phyloP scores from a whole-genome alignment of 345 rosid genomes.

The Dipteronia dyeriana region DNA sequence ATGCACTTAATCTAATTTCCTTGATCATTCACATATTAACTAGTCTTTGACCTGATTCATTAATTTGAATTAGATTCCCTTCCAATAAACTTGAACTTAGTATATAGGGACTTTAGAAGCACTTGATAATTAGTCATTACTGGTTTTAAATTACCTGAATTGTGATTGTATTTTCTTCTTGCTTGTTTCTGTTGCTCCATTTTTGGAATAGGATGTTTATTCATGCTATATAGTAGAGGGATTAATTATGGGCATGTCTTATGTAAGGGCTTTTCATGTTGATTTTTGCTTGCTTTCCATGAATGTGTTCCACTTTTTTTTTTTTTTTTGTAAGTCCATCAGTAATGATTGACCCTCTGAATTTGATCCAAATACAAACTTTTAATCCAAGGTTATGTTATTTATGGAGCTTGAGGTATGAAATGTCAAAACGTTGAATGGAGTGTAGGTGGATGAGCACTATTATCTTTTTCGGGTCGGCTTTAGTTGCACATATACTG shows the following conservation, averaged over 20 bases:
- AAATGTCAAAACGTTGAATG: background rate
- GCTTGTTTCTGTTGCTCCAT: background rate
- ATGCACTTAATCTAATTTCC: conserved; percentile 22
- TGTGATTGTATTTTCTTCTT: background rate
- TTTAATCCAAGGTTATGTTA: background rate
- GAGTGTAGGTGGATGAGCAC: background rate
- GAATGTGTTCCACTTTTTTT: background rate
- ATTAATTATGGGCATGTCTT: no score
- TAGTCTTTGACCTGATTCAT: background rate
- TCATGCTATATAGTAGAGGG: background rate
- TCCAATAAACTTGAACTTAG: background rate
- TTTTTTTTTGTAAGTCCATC: background rate
- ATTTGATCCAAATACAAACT: conserved; percentile 6
- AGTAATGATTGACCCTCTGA: background rate
- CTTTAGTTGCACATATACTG: no score
- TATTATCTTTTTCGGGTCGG: background rate
- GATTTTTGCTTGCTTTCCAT: background rate
- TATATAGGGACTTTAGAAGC: background rate
- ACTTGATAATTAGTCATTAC: background rate
- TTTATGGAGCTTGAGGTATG: background rate
- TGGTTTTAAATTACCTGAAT: background rate
- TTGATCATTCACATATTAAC: conserved; percentile 4
- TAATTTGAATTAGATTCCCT: background rate
- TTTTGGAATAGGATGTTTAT: background rate
- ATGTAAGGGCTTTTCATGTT: no score